These are phyloP conservation scores for Neohortaea acidophila DNA, from an alignment of 495 filamentous ascomycete species.

Conservation along the genomic window DNA sequence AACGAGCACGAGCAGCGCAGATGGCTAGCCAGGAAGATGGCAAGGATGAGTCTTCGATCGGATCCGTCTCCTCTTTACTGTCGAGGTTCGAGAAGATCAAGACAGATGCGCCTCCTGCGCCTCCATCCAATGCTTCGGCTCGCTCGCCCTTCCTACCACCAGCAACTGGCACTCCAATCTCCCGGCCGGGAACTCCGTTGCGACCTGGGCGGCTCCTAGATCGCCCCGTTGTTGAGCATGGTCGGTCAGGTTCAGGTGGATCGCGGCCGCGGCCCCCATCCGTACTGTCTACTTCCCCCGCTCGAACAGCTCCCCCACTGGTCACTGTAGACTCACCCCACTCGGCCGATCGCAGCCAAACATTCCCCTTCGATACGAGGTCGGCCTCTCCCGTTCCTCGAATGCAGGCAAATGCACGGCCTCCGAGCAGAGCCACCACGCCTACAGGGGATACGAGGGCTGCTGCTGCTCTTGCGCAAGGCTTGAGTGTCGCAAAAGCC, in stretches of 20 bases:
- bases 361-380: too few species aligned
- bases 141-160: constrained; percentile 25
- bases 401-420: too few species aligned
- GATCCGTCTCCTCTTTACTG: constrained; percentile 77
- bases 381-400: too few species aligned
- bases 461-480: too few species aligned
- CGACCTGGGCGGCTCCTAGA: too few species aligned
- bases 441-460: too few species aligned
- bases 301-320: constrained; percentile 48
- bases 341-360: too few species aligned
- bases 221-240: too few species aligned
- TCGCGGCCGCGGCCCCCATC: constrained; percentile 27
- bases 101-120: constrained; percentile 28
- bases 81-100: constrained; percentile 77
- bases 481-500: background rate
- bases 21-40: constrained; percentile 7
- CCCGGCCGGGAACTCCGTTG: background rate
- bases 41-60: constrained; percentile 15
- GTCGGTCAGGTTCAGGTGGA: too few species aligned
- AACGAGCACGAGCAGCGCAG: too few species aligned
- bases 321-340: constrained; percentile 59
- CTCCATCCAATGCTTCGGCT: constrained; percentile 27
- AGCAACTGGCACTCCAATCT: background rate
- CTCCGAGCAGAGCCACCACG: too few species aligned
- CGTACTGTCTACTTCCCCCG: constrained; percentile 37